Percentiles rank a stretch among this genome's conserved stretches.
phyloP scores from a whole-genome alignment of 2,329 filamentous ascomycete species.

The Phaeosphaeria sp. region DNA sequence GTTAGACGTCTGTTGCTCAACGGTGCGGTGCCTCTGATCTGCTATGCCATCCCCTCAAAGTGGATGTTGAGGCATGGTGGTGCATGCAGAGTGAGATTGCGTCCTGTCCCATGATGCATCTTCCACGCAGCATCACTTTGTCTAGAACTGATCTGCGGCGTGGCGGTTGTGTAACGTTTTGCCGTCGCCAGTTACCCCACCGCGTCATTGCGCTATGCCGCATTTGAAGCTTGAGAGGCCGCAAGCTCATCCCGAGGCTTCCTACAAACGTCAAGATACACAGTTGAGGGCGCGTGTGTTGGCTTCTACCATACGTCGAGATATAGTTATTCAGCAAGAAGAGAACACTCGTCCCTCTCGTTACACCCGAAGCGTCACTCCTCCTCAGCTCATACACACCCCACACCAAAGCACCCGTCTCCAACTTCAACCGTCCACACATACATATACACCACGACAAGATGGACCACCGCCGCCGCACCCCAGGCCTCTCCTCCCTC shows the following conservation, averaged over 20 bases:
- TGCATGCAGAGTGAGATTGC: constrained; percentile 1
- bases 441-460: neutral
- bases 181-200: constrained; percentile 6
- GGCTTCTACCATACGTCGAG: too few relatives aligned
- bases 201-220: neutral
- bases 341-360: too few relatives aligned
- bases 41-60: neutral
- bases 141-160: constrained; percentile 23
- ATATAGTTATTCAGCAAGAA: too few relatives aligned
- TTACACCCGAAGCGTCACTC: too few relatives aligned
- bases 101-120: constrained; percentile 4
- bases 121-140: constrained; percentile 5
- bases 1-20: neutral
- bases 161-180: constrained; percentile 3
- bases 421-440: too few relatives aligned
- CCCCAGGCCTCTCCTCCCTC: constrained; percentile 82
- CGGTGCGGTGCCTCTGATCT: neutral
- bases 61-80: neutral
- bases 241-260: neutral
- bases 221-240: neutral
- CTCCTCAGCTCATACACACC: too few relatives aligned
- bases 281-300: neutral
- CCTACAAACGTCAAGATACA: neutral
- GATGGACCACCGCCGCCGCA: constrained; percentile 69
- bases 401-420: neutral